Evolutionary conservation across 129 eudicot species (phyloP), one percentile per base, ranked within the genome.

Genomic region (Centella asiatica): DNA sequence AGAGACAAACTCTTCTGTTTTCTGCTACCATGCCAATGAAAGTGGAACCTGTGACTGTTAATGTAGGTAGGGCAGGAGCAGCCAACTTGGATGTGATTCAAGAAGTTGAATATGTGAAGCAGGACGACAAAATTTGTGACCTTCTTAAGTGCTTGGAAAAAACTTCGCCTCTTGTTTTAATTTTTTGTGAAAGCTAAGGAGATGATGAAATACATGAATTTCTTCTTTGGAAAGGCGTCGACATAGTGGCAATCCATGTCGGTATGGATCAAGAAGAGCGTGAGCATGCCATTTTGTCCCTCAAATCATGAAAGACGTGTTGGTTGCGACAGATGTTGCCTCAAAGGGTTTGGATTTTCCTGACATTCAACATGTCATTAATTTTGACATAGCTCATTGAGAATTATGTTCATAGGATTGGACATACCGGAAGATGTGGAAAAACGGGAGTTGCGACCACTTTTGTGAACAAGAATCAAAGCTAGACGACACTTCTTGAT

Each of bases 81-180:
- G 97, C 95, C 29, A 88, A 88, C 71, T 85, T 88, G 6, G 96
- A 88, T n/a, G 96, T 88, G 18, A 88, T 88, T 60, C 94, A 88
- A 75, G 96, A 89, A 77, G 95, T 89, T 11, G 95, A 89, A 56
- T 89, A 89, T 18, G 97, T 89, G 39, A 85, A 89, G 61, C 97
- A 85, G 46, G 97, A 89, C 34, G 95, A 79, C 0, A 89, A 89
- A 57, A 76, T 89, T 14, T 90, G 82, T 8, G 85, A 89, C 80
- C 97, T 89, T 60, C 95, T 89, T 0, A 95, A 89, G 57, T 89
- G 97, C 66, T 51, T 89, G 33, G 90, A 89, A 33, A 89, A 89
- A 61, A 89, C 97, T 29, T 77, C 95, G 3, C 97, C 95, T 4
- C 97, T 95, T 0, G 90, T 89, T 6, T 34, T 85, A 24, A 73